Evolutionary conservation across 2,329 filamentous ascomycete species (phyloP), one percentile per base, ranked within the genome.

Genomic region (Phialophora macrospora): DNA sequence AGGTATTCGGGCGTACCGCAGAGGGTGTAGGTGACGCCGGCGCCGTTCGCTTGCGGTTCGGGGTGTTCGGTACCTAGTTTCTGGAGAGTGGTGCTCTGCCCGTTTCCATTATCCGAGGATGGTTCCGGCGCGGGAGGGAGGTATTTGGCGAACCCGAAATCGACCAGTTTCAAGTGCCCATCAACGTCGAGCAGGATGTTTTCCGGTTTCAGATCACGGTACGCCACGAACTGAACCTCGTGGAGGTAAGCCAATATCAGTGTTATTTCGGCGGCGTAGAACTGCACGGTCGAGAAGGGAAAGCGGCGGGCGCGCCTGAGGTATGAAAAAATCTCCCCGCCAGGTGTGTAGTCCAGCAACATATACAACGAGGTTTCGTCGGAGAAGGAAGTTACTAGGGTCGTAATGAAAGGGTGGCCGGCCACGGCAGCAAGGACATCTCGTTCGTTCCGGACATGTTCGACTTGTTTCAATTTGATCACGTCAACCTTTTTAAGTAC

Each of bases 111-210:
- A 48, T 52, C 52, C 7, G 52, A 55, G 32, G 63, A 56, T 4
- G 62, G 62, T 14, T 71, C 65, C 12, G 67, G 38, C 14, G 41
- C 55, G 24, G 71, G 68, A 17, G 71, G 83, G 46, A 89, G 82
- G 74, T 87, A 85, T 79, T 89, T 89, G 24, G 87, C 87, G 72
- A 89, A 89, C 2, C 87, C 87, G 76, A 89, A 89, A 74, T 89
- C 87, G 9, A 89, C 87, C 52, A 89, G 79, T 75, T 88, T 88
- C 60, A 89, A 78, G 74, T 89, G 87, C 0, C 87, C 87, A 51
- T 88, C 84, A 20, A 84, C 84, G 70, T 89, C 87, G 52, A 89
- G 83, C 55, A 89, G 80, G 56, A 89, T 88, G 73, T 89, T 89
- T 75, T 89, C 95, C 4, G 87, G 87, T 72, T 89, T 89, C 68